These are phyloP conservation scores for Lipomyces starkeyi DNA, from an alignment of 805 yeast genomes.

Conservation along the genomic window DNA sequence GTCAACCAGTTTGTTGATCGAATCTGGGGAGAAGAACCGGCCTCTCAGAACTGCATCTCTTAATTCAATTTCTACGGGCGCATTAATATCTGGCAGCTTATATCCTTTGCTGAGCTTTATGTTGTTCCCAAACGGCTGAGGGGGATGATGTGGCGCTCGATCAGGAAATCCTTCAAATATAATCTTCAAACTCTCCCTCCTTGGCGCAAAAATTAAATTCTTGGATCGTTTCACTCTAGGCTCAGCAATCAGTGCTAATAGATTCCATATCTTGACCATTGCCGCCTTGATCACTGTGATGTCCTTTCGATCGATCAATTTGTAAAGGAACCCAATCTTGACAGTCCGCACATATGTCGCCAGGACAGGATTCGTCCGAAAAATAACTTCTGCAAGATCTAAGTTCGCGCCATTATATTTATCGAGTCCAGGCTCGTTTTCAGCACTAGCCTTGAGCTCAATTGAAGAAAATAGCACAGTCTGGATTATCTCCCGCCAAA, in stretches of 20 bases:
- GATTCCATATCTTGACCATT: constrained; percentile 5
- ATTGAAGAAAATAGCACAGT: constrained; percentile 2
- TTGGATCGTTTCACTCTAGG: constrained; percentile 3
- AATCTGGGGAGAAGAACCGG: constrained; percentile 1
- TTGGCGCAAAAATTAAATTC: constrained; percentile 1
- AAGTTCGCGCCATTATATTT: neutral
- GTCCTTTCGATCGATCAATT: neutral
- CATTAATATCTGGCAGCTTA: constrained; percentile 6
- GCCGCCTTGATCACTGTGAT: neutral
- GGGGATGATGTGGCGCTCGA: neutral
- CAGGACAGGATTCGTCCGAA: constrained; percentile 16
- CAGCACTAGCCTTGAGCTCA: constrained; percentile 1
- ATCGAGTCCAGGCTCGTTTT: neutral
- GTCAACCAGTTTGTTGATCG: neutral
- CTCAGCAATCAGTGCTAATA: constrained; percentile 11
- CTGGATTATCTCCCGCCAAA: constrained; percentile 19
- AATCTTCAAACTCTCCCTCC: constrained; percentile 7
- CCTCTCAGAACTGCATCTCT: constrained; percentile 9
- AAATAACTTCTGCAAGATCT: constrained; percentile 6
- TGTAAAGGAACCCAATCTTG: neutral
- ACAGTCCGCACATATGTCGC: constrained; percentile 14
- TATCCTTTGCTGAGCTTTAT: neutral
- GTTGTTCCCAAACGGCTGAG: neutral
- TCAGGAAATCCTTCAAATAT: neutral
- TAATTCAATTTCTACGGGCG: constrained; percentile 8